Conservation (phyloP, 495 filamentous ascomycete genomes). For the Penicillium flavigenum region DNA sequence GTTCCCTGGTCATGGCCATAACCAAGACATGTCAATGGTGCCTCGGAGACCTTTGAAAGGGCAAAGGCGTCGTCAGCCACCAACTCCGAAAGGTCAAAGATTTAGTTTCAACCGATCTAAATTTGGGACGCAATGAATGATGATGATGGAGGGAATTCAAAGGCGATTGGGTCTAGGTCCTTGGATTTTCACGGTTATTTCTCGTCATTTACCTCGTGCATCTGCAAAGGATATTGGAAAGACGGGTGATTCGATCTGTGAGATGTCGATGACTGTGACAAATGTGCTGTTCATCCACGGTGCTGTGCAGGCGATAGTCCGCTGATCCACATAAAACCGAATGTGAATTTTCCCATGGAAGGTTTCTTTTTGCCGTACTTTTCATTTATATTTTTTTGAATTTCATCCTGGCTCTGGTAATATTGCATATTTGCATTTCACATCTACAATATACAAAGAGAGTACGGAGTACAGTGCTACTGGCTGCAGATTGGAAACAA, state of each 20-base stretch:
- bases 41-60: neutral
- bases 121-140: neutral
- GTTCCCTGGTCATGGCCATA: slow-evolving; percentile 7
- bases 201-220: neutral
- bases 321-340: neutral
- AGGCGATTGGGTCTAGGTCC: neutral
- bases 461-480: neutral
- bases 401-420: neutral
- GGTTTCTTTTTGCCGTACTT: slow-evolving; percentile 2
- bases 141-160: neutral
- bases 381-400: neutral
- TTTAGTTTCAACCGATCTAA: neutral
- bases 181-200: neutral
- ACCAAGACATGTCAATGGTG: neutral
- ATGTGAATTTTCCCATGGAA: neutral
- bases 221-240: neutral
- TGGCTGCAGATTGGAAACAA: slow-evolving; percentile 20
- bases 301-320: slow-evolving; percentile 3
- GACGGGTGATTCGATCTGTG: slow-evolving; percentile 6
- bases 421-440: neutral
- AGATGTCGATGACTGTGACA: slow-evolving; percentile 12
- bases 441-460: neutral
- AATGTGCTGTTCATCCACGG: slow-evolving; percentile 1
- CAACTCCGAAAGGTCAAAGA: neutral
- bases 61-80: slow-evolving; percentile 7